Conservation (phyloP, 768 basidiomycete genomes). For the Suillus variegatus region DNA sequence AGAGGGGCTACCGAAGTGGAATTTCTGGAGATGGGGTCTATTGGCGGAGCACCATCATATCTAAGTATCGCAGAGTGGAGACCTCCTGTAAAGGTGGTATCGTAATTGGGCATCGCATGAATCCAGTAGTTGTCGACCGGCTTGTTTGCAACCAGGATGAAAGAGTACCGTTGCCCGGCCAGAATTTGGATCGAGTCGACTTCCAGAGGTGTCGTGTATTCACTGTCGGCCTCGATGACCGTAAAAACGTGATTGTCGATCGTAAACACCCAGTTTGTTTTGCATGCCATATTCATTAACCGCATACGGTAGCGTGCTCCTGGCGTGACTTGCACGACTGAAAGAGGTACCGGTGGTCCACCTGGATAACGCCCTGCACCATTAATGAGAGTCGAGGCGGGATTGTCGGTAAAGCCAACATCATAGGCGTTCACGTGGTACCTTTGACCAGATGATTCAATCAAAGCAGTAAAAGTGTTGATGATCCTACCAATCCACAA, state of each 20-base stretch:
- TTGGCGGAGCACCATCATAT: slow-evolving; percentile 15
- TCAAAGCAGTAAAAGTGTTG: background rate
- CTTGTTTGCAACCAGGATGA: slow-evolving; percentile 42
- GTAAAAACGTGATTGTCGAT: slow-evolving; percentile 27
- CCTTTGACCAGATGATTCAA: slow-evolving; percentile 10
- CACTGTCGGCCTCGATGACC: slow-evolving; percentile 43
- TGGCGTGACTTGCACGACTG: slow-evolving; percentile 35
- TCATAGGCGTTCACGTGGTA: slow-evolving; percentile 11
- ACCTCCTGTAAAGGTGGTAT: slow-evolving; percentile 37
- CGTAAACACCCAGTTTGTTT: slow-evolving; percentile 26
- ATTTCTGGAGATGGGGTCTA: slow-evolving; percentile 10
- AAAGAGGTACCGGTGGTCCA: slow-evolving; percentile 25
- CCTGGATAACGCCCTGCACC: slow-evolving; percentile 34
- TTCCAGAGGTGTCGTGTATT: slow-evolving; percentile 36
- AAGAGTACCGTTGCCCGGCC: slow-evolving; percentile 47
- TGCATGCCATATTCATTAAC: slow-evolving; percentile 36
- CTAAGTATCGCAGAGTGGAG: slow-evolving; percentile 16
- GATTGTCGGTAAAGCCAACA: slow-evolving; percentile 8
- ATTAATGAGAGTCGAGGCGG: slow-evolving; percentile 40
- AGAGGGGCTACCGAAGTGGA: slow-evolving; percentile 10
- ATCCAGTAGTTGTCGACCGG: slow-evolving; percentile 42
- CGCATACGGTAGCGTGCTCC: slow-evolving; percentile 41
- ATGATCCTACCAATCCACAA: slow-evolving; percentile 26
- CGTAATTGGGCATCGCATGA: slow-evolving; percentile 15
- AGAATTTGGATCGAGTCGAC: slow-evolving; percentile 38